phyloP scores from a whole-genome alignment of 345 rosid genomes.

The Brassica rapa region DNA sequence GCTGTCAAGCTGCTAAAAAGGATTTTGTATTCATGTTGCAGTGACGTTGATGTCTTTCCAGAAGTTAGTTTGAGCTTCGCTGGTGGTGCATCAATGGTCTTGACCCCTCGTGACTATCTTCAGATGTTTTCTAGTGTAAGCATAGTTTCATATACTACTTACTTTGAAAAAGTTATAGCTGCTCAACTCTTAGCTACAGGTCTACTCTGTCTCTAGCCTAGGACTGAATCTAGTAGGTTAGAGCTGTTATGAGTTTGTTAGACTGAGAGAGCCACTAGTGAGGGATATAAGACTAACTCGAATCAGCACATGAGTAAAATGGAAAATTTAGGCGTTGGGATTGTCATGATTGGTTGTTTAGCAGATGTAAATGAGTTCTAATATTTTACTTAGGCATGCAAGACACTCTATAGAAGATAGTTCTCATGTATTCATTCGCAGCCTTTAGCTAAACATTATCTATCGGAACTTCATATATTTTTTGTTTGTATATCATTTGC shows the following conservation, averaged over 20 bases:
- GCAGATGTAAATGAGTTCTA: background rate
- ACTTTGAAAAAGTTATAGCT: background rate
- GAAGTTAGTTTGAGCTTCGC: constrained; percentile 83
- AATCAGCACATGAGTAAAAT: background rate
- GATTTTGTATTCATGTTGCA: constrained; percentile 38
- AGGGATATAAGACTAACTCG: background rate
- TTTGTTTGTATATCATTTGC: background rate
- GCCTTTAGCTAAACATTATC: background rate
- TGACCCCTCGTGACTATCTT: constrained; percentile 71
- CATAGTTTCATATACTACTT: constrained; percentile 24
- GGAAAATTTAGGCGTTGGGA: background rate
- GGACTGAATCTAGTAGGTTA: background rate
- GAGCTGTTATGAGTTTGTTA: constrained; percentile 2
- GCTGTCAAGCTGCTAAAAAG: constrained; percentile 3
- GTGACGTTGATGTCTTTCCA: constrained; percentile 67
- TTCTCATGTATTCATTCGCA: background rate
- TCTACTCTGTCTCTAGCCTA: background rate
- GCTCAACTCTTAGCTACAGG: background rate
- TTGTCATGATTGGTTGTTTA: background rate
- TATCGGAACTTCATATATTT: background rate
- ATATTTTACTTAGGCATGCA: background rate
- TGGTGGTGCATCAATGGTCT: constrained; percentile 74
- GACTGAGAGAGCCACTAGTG: background rate
- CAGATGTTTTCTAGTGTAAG: constrained; percentile 77
- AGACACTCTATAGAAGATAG: background rate